Evolutionary conservation across 495 filamentous ascomycete genomes (phyloP).

Genomic region (Penicilliopsis zonata): DNA sequence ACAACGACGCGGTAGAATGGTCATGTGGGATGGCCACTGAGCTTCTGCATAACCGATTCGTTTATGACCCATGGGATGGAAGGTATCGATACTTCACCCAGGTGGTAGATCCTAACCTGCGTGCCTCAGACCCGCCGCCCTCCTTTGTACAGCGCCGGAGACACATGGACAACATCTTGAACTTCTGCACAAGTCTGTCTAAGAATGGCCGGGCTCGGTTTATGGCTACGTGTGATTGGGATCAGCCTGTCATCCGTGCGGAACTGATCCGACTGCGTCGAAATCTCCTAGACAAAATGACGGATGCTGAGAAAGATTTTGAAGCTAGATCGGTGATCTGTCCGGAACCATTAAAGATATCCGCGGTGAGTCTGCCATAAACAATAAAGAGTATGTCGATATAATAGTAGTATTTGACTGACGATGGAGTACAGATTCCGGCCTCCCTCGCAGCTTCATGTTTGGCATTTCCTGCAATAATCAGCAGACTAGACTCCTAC

Average conservation of each 20-base stretch:
- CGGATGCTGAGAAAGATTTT: conserved; percentile 36
- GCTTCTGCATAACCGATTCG: conserved; percentile 49
- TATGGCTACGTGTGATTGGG: conserved; percentile 32
- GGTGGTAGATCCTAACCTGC: conserved; percentile 22
- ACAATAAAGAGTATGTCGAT: too few species aligned
- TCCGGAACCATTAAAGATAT: conserved; percentile 57
- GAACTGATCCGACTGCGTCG: conserved; percentile 61
- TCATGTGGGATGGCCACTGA: conserved; percentile 37
- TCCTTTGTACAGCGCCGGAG: conserved; percentile 32
- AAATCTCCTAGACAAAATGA: conserved; percentile 62
- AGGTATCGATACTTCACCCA: conserved; percentile 35
- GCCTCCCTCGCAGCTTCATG: conserved; percentile 50
- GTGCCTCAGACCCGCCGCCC: conserved; percentile 42
- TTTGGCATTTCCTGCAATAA: conserved; percentile 69
- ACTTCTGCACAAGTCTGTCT: conserved; percentile 50
- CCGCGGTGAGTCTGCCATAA: conserved; percentile 60
- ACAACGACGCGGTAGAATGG: conserved; percentile 43
- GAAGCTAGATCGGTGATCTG: conserved; percentile 35
- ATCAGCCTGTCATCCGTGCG: conserved; percentile 70
- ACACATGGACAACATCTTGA: conserved; percentile 49
- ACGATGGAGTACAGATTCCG: conserved; percentile 44
- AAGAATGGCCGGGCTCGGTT: conserved; percentile 36
- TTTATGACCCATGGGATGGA: conserved; percentile 68
- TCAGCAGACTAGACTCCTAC: conserved; percentile 70
- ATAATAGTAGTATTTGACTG: conserved; percentile 2